phyloP scores from a whole-genome alignment of 2,329 filamentous ascomycete species.

The Cladophialophora psammophila region DNA sequence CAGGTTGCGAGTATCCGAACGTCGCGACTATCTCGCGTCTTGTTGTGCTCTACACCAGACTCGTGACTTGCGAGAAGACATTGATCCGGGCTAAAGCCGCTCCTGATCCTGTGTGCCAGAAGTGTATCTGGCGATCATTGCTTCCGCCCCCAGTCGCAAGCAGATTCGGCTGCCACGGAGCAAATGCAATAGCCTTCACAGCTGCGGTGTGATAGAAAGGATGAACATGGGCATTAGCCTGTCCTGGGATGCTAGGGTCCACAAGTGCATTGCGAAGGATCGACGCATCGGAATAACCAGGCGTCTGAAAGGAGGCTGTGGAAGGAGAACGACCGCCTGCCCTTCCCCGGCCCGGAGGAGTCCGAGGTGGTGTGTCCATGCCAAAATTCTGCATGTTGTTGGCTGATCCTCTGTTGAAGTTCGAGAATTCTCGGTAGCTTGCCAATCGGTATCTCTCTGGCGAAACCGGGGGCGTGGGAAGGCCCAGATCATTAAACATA shows the following conservation, averaged over 20 bases:
- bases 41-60: constrained; percentile 86
- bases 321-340: not conserved
- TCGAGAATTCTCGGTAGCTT: not conserved
- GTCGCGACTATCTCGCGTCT: constrained; percentile 89
- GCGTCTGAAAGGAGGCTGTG: not conserved
- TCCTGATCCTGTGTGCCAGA: constrained; percentile 87
- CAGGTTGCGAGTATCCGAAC: constrained; percentile 90
- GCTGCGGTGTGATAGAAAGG: constrained; percentile 82
- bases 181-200: constrained; percentile 96
- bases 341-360: constrained; percentile 21
- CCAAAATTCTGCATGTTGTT: constrained; percentile 3
- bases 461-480: constrained; percentile 24
- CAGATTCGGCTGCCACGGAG: constrained; percentile 87
- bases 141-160: constrained; percentile 91
- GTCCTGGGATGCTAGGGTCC: constrained; percentile 33
- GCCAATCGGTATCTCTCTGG: constrained; percentile 17
- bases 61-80: constrained; percentile 91
- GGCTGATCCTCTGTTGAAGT: not conserved
- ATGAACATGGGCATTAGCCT: constrained; percentile 65
- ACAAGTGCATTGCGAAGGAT: constrained; percentile 33
- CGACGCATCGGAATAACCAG: constrained; percentile 1
- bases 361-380: constrained; percentile 20
- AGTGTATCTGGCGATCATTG: constrained; percentile 94
- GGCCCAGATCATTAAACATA: not conserved
- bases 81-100: constrained; percentile 87